Conservation (phyloP, 1,139 yeast genomes). For the Groenewaldozyma auringiensis region DNA sequence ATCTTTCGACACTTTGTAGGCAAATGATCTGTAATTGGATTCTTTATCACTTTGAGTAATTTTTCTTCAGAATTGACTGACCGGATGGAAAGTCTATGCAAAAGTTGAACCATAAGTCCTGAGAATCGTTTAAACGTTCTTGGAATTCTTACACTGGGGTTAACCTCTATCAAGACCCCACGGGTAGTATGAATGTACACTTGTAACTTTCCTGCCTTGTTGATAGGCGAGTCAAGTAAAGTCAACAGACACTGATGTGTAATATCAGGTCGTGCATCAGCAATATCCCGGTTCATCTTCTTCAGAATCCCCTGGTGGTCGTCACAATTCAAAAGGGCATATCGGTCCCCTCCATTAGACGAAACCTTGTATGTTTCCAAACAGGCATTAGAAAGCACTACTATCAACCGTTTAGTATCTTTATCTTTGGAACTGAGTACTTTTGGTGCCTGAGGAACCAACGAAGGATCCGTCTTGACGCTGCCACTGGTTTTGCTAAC, state of each 20-base stretch:
- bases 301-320: constrained; percentile 94
- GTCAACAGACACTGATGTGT: constrained; percentile 86
- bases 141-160: constrained; percentile 94
- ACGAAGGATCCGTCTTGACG: constrained; percentile 17
- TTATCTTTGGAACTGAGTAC: constrained; percentile 79
- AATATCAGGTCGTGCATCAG: constrained; percentile 97
- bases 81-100: constrained; percentile 86
- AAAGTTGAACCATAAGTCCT: constrained; percentile 92
- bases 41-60: constrained; percentile 85
- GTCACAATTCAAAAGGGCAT: constrained; percentile 89
- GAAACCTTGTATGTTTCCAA: constrained; percentile 88
- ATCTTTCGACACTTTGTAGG: constrained; percentile 94
- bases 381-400: constrained; percentile 91
- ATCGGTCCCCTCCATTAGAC: constrained; percentile 74
- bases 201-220: constrained; percentile 93
- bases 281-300: constrained; percentile 94
- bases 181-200: constrained; percentile 94
- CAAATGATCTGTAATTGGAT: constrained; percentile 92
- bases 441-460: constrained; percentile 79
- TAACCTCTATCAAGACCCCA: constrained; percentile 90
- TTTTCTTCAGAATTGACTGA: constrained; percentile 94
- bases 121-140: constrained; percentile 96
- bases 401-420: constrained; percentile 74
- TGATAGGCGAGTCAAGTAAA: constrained; percentile 87
- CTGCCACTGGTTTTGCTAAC: constrained; percentile 4